Percentiles rank a stretch among this genome's conserved stretches.
Conservation (phyloP, 2,329 filamentous ascomycete species). For the Clarireedia homoeocarpa region DNA sequence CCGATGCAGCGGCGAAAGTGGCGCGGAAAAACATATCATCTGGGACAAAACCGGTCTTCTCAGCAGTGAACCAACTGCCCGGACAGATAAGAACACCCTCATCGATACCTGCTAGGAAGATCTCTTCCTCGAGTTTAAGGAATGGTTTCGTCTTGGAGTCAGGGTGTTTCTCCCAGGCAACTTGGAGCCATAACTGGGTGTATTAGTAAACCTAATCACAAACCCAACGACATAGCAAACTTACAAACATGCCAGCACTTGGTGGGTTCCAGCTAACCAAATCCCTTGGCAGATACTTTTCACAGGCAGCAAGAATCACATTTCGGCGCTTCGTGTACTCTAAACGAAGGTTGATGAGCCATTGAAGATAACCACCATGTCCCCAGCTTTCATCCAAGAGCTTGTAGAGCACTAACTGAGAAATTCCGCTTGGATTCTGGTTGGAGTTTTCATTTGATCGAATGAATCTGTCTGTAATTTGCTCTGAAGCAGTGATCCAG, state of each 20-base stretch:
- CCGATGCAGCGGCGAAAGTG: constrained; percentile 77
- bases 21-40: constrained; percentile 69
- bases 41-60: constrained; percentile 45
- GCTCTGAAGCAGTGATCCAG: constrained; percentile 82
- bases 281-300: constrained; percentile 64
- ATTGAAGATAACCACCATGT: constrained; percentile 79
- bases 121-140: constrained; percentile 70
- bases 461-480: constrained; percentile 67
- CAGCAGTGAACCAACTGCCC: constrained; percentile 86
- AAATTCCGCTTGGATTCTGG: constrained; percentile 79
- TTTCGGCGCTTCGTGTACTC: constrained; percentile 78
- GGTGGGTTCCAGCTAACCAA: constrained; percentile 76
- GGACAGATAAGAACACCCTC: constrained; percentile 73
- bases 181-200: constrained; percentile 60
- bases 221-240: background rate
- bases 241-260: constrained; percentile 71
- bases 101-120: constrained; percentile 71
- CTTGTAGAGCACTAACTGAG: constrained; percentile 79
- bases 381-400: constrained; percentile 92
- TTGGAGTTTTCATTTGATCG: constrained; percentile 71
- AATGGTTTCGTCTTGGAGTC: constrained; percentile 44
- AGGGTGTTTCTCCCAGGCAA: constrained; percentile 62
- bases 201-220: constrained; percentile 1
- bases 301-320: constrained; percentile 70
- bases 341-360: constrained; percentile 74